Evolutionary conservation across 257 asterid species (phyloP).

Genomic region (Striga asiatica): DNA sequence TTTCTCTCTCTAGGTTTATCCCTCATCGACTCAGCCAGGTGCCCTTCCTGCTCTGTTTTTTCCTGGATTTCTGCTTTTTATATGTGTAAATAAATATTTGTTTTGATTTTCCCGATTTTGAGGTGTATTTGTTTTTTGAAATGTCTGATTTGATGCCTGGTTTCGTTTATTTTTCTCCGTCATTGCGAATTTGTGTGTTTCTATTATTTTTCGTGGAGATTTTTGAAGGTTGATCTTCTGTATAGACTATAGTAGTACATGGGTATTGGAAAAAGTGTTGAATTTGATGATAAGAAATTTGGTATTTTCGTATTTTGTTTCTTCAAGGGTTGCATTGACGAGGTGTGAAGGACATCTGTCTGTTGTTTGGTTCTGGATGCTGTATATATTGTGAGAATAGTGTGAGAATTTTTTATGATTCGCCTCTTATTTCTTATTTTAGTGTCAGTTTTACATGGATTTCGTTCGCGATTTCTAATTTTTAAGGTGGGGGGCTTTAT

Average conservation of each 20-base stretch:
- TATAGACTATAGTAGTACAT: no score
- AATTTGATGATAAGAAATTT: neutral
- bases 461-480: no score
- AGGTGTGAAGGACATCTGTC: no score
- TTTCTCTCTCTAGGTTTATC: neutral
- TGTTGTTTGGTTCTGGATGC: no score
- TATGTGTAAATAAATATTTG: neutral
- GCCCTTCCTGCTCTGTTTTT: neutral
- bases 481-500: no score
- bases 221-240: no score
- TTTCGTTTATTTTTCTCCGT: neutral
- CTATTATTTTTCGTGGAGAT: no score
- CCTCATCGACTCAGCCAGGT: neutral
- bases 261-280: neutral
- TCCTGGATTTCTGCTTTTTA: neutral
- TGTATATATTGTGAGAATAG: no score
- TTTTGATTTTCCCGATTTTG: neutral
- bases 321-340: no score
- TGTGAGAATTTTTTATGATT: no score
- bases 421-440: no score
- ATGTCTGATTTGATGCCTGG: neutral
- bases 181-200: neutral
- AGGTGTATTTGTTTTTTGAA: neutral
- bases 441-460: no score
- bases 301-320: neutral